Percentiles rank a stretch among this genome's conserved stretches.
Evolutionary conservation across 306 rosid species (phyloP).

Genomic region (Ziziphus jujuba): DNA sequence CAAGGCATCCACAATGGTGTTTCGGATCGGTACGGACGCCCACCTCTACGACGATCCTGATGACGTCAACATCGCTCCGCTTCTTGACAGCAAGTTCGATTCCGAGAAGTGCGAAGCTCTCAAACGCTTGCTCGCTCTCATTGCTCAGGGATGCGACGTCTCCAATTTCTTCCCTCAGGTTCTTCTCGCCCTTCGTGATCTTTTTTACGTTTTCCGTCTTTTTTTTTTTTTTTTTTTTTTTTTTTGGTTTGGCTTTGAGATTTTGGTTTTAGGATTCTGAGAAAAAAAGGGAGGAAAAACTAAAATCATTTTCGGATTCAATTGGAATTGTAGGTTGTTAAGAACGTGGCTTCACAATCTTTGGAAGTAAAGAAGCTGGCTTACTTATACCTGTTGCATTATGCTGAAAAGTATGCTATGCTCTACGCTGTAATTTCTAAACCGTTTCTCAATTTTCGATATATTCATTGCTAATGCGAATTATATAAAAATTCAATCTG

Average conservation of each 20-base stretch:
- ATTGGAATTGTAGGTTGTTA: conserved; percentile 73
- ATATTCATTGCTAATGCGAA: not conserved
- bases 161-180: conserved; percentile 97
- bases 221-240: too few relatives aligned
- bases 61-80: conserved; percentile 75
- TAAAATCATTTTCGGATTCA: not conserved
- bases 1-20: conserved; percentile 90
- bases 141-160: conserved; percentile 95
- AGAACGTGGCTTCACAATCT: conserved; percentile 87
- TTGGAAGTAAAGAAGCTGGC: conserved; percentile 95
- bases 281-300: not conserved
- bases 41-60: conserved; percentile 99
- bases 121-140: conserved; percentile 90
- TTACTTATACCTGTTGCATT: conserved; percentile 89
- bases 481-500: not conserved
- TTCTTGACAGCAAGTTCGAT: conserved; percentile 92
- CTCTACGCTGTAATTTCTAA: conserved; percentile 16
- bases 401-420: conserved; percentile 85
- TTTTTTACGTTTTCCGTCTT: too few relatives aligned
- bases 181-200: conserved; percentile 15
- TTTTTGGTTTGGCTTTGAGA: too few relatives aligned
- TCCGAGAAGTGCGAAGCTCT: conserved; percentile 97
- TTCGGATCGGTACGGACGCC: conserved; percentile 98
- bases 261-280: not conserved
- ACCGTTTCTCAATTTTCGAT: conserved; percentile 1